Evolutionary conservation across 495 filamentous ascomycete genomes (phyloP).

Genomic region (Clavariopsis aquatica): DNA sequence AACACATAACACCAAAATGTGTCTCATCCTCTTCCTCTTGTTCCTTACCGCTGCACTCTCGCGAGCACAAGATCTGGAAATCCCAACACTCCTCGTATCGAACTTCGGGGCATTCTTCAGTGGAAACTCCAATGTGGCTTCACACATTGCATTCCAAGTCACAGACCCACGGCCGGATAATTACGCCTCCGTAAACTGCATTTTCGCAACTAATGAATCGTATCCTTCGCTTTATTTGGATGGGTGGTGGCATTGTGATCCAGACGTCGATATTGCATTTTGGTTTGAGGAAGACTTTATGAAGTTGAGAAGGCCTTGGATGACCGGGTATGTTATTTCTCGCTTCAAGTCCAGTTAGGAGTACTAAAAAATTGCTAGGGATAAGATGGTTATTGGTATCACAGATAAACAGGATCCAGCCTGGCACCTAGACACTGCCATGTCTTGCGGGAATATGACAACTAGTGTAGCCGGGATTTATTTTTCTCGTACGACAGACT

Average conservation of each 20-base stretch:
- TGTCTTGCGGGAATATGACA: constrained; percentile 1
- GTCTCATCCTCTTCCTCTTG: too few relatives aligned
- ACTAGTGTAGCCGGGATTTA: background rate
- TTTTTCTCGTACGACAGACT: constrained; percentile 13
- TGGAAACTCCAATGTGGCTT: background rate
- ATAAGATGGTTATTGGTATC: background rate
- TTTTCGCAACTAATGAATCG: constrained; percentile 2
- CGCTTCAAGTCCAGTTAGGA: background rate
- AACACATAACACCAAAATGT: too few relatives aligned
- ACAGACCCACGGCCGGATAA: background rate
- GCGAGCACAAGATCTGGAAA: too few relatives aligned
- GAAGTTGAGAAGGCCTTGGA: background rate
- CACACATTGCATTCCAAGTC: constrained; percentile 17
- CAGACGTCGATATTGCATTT: background rate
- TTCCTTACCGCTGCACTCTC: too few relatives aligned
- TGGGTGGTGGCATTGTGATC: constrained; percentile 11
- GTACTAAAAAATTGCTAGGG: background rate
- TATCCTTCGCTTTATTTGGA: constrained; percentile 2
- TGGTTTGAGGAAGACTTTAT: constrained; percentile 5
- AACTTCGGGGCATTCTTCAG: constrained; percentile 26
- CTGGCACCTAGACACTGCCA: background rate
- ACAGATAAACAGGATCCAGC: background rate
- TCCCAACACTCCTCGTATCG: constrained; percentile 4
- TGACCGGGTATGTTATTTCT: too few relatives aligned
- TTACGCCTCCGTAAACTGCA: constrained; percentile 8